Evolutionary conservation across 768 basidiomycete species (phyloP).

Genomic region (Suillus subalutaceus): DNA sequence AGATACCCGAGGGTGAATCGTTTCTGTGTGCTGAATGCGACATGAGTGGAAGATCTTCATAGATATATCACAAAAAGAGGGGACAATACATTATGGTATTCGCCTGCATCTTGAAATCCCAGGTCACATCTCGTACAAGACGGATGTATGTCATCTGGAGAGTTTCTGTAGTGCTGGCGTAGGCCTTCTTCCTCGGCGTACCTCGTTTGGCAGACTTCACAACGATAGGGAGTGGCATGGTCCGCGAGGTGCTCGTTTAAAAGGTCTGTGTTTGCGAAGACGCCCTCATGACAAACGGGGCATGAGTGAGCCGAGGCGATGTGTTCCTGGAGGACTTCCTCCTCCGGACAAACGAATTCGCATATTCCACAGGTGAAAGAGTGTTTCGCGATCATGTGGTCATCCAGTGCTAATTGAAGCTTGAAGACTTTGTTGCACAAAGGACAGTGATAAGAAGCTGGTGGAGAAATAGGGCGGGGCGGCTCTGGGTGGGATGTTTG

Average conservation of each 20-base stretch:
- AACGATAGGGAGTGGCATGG: constrained; percentile 30
- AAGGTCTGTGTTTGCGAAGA: constrained; percentile 25
- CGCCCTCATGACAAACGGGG: constrained; percentile 35
- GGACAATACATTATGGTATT: constrained; percentile 32
- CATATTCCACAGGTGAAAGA: constrained; percentile 2
- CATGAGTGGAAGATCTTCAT: not conserved
- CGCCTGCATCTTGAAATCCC: constrained; percentile 37
- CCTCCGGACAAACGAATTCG: not conserved
- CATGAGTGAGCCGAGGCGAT: constrained; percentile 34
- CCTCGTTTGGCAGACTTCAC: constrained; percentile 25
- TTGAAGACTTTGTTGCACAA: not conserved
- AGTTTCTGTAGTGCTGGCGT: constrained; percentile 41
- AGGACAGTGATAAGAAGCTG: not conserved
- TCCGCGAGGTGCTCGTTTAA: constrained; percentile 35
- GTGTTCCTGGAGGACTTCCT: constrained; percentile 26
- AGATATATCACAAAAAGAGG: constrained; percentile 1
- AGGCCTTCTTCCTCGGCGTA: constrained; percentile 39
- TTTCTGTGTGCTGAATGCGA: constrained; percentile 40
- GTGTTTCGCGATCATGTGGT: constrained; percentile 3
- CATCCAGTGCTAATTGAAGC: constrained; percentile 2
- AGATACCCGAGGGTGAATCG: constrained; percentile 38
- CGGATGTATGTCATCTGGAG: constrained; percentile 38
- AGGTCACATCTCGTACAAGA: constrained; percentile 35
- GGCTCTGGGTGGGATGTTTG: constrained; percentile 1
- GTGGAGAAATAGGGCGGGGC: not conserved